Conservation (phyloP, 192 early-diverging fungal genomes). For the Helicostylum pulchrum region DNA sequence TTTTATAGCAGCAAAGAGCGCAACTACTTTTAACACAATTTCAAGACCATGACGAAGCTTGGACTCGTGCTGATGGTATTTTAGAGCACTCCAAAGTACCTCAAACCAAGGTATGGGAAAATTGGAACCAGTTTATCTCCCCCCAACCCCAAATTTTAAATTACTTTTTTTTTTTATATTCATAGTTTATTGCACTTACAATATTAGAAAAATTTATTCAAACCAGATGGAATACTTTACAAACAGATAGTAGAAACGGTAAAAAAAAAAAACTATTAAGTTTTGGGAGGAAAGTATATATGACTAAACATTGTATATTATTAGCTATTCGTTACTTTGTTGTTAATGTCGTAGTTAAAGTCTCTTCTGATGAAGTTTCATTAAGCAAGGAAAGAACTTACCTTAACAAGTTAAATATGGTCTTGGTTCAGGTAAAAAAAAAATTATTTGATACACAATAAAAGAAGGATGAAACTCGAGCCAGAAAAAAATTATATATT, state of each 20-base stretch:
- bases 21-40: constrained; percentile 88
- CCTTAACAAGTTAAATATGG: constrained; percentile 92
- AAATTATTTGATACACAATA: background rate
- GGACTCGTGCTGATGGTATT: constrained; percentile 92
- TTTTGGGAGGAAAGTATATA: background rate
- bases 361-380: constrained; percentile 81
- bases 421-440: constrained; percentile 84
- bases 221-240: constrained; percentile 96
- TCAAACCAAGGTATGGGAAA: constrained; percentile 73
- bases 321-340: constrained; percentile 94
- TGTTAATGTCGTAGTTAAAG: constrained; percentile 87
- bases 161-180: background rate
- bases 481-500: constrained; percentile 37
- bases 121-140: background rate
- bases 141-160: background rate
- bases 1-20: constrained; percentile 77
- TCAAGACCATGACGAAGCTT: constrained; percentile 92
- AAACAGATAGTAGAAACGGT: constrained; percentile 77
- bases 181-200: constrained; percentile 70
- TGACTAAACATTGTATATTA: constrained; percentile 5
- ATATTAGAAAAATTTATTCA: constrained; percentile 95
- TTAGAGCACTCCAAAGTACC: constrained; percentile 73
- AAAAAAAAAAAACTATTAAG: constrained; percentile 4
- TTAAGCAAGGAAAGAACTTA: constrained; percentile 74
- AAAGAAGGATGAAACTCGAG: background rate